Evolutionary conservation across 2,329 filamentous ascomycete genomes (phyloP).

Genomic region (Xylariaceae sp.): DNA sequence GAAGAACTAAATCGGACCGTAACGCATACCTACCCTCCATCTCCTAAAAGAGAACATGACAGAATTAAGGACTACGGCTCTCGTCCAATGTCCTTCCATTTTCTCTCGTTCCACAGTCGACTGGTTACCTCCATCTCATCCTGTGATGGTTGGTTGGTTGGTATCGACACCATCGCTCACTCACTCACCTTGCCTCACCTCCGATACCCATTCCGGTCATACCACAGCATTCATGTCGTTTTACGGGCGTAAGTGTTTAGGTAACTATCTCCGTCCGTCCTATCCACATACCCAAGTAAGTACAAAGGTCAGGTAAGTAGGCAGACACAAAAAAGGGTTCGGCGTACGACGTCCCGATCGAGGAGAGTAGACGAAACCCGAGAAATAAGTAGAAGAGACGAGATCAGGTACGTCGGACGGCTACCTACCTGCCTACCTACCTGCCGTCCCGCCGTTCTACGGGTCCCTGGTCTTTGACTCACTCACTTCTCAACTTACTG

Average conservation of each 20-base stretch:
- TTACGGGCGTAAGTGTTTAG: slow-evolving; percentile 29
- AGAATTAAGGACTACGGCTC: no score
- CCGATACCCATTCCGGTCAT: not conserved
- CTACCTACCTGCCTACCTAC: slow-evolving; percentile 10
- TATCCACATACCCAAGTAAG: no score
- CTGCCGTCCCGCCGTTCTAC: slow-evolving; percentile 23
- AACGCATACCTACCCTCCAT: no score
- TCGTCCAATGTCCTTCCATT: not conserved
- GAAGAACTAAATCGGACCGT: no score
- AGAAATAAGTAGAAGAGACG: slow-evolving; percentile 30
- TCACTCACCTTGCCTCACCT: no score
- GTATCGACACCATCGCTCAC: not conserved
- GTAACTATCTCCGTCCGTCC: slow-evolving; percentile 2
- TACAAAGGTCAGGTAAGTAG: not conserved
- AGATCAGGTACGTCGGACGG: slow-evolving; percentile 33
- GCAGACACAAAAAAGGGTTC: not conserved
- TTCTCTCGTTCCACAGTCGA: not conserved
- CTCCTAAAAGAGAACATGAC: no score
- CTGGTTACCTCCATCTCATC: not conserved
- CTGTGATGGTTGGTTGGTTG: no score
- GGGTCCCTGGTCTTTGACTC: slow-evolving; percentile 5
- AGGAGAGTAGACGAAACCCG: no score
- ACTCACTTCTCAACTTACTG: no score
- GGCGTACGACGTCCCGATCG: slow-evolving; percentile 29
- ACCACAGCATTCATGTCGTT: slow-evolving; percentile 13